Percentiles rank a stretch among this genome's conserved stretches.
These are phyloP conservation scores for Ramaria sp. DNA, from an alignment of 768 basidiomycete species.

Conservation along the genomic window DNA sequence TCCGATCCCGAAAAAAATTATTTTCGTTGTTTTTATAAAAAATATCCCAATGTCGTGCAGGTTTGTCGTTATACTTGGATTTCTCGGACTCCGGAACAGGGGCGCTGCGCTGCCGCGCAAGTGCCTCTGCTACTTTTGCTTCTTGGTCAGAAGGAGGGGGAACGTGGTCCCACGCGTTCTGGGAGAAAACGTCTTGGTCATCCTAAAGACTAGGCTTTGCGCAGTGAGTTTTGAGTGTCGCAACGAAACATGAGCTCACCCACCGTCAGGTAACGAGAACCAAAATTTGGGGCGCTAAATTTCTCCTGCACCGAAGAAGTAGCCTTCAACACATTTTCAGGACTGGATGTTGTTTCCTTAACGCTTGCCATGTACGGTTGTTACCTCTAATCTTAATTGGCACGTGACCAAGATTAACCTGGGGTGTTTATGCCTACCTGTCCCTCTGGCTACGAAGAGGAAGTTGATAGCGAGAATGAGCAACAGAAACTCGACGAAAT, in stretches of 20 bases:
- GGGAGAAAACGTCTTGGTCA: slow-evolving; percentile 66
- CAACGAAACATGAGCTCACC: not conserved
- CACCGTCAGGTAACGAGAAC: slow-evolving; percentile 5
- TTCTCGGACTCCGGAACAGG: slow-evolving; percentile 73
- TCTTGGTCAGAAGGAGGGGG: slow-evolving; percentile 73
- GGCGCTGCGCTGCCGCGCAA: slow-evolving; percentile 55
- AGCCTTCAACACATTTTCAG: slow-evolving; percentile 15
- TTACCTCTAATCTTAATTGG: too few species aligned
- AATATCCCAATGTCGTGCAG: slow-evolving; percentile 72
- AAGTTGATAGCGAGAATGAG: too few species aligned
- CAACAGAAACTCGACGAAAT: too few species aligned
- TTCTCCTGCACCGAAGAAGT: slow-evolving; percentile 59
- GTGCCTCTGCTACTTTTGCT: slow-evolving; percentile 56
- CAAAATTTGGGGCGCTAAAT: slow-evolving; percentile 7
- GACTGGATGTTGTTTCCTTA: not conserved
- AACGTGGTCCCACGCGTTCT: slow-evolving; percentile 91
- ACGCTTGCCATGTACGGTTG: not conserved
- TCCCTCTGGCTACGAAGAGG: too few species aligned
- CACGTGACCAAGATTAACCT: too few species aligned
- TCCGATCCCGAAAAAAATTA: slow-evolving; percentile 92
- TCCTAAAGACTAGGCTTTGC: not conserved
- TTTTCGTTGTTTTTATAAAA: slow-evolving; percentile 80
- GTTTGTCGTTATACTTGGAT: slow-evolving; percentile 58
- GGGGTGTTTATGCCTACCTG: too few species aligned
- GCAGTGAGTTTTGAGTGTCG: not conserved